These are phyloP conservation scores for Dentipellis fragilis DNA, from an alignment of 768 basidiomycete genomes.

Conservation along the genomic window DNA sequence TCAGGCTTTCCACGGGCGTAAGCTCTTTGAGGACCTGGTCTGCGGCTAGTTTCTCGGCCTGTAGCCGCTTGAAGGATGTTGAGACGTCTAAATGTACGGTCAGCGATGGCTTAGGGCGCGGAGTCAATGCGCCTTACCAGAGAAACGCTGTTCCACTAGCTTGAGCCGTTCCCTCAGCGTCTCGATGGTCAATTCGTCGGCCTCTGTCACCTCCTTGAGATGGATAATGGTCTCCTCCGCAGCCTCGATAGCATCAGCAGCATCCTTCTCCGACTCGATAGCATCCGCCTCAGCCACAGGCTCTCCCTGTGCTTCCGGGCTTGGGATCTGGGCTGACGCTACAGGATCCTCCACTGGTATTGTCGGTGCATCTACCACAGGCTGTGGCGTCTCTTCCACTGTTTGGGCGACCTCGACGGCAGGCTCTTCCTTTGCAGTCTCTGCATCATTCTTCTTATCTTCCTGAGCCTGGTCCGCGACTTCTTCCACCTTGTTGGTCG, in stretches of 20 bases:
- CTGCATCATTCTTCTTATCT: too few relatives aligned
- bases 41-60: conserved; percentile 59
- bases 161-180: conserved; percentile 54
- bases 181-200: conserved; percentile 34
- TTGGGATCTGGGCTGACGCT: neutral
- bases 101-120: neutral
- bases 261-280: too few relatives aligned
- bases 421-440: too few relatives aligned
- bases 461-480: too few relatives aligned
- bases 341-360: neutral
- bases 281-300: neutral
- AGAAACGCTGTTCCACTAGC: conserved; percentile 68
- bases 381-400: too few relatives aligned
- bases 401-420: too few relatives aligned
- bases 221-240: neutral
- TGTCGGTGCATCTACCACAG: neutral
- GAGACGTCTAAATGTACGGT: conserved; percentile 53
- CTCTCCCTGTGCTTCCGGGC: neutral
- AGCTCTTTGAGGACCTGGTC: conserved; percentile 60
- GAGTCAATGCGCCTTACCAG: conserved; percentile 32
- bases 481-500: too few relatives aligned
- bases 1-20: conserved; percentile 58
- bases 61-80: conserved; percentile 64
- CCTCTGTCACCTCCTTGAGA: neutral
- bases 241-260: neutral